Evolutionary conservation across 2,329 filamentous ascomycete species (phyloP), one percentile per base, ranked within the genome.

Genomic region (Parasarocladium wereldwijsianum): DNA sequence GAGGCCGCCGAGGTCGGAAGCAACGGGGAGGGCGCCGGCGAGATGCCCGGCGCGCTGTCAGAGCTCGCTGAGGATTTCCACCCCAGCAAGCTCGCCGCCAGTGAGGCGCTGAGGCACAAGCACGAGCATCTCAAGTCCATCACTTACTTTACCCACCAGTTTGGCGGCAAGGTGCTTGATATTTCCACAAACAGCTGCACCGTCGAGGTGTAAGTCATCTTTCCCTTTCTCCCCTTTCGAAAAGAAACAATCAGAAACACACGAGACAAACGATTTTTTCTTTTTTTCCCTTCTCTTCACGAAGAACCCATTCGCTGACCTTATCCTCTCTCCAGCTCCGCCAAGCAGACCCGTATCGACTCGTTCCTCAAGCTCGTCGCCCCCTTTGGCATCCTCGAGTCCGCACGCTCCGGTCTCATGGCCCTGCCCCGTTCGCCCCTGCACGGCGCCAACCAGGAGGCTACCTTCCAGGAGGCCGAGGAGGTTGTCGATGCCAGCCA

Each of bases 111-210:
- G 47, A 73, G 90, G 49, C 82, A 94, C 58, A 98, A 98, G 66
- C 86, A 96, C 53, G 84, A 96, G 63, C 90, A 98, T 64, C 59
- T 98, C 43, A 83, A 87, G 62, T 85, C 81, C 34, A 93, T 98
- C 47, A 98, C 90, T 33, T 90, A 93, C 57, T 75, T 98, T 50
- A 78, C 87, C 12, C 90, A 98, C 60, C 90, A 98, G 49, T 98
- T 98, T 46, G 86, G 86, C 34, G 90, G 90, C 40, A 98, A 98
- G 62, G 82, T 98, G 16, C 58, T 98, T 44, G 90, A 98, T 55
- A 96, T 98, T 45, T 93, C 85, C 64, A 94, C 83, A 31, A 94
- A 83, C 58, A 96, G 92, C 61, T 96, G 90, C 59, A 96, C 96
- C 54, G 86, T 98, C 36, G 90, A 98, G 58, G 57, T 98, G 82